These are phyloP conservation scores for Nemania sp. DNA, from an alignment of 2,329 filamentous ascomycete genomes.

Conservation along the genomic window DNA sequence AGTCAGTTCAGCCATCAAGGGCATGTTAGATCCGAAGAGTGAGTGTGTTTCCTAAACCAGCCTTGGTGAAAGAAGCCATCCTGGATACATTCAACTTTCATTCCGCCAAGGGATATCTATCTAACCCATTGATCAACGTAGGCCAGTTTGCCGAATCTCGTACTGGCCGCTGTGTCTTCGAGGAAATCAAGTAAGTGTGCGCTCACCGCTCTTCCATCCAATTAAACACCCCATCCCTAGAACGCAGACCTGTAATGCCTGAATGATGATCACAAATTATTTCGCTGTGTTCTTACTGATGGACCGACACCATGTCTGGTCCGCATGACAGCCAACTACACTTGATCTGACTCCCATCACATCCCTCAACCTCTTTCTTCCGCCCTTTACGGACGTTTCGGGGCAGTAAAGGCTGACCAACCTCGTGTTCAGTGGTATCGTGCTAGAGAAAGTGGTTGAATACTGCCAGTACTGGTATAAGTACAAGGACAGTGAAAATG, in stretches of 20 bases:
- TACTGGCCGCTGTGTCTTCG: constrained; percentile 73
- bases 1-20: constrained; percentile 77
- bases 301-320: constrained; percentile 57
- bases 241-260: constrained; percentile 22
- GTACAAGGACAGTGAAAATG: constrained; percentile 75
- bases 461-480: constrained; percentile 88
- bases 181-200: constrained; percentile 76
- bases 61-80: neutral
- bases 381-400: constrained; percentile 5
- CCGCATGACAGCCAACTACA: constrained; percentile 69
- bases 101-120: constrained; percentile 9
- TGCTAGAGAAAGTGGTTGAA: constrained; percentile 84
- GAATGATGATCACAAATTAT: constrained; percentile 55
- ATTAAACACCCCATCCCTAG: neutral
- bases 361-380: constrained; percentile 28
- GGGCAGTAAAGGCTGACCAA: constrained; percentile 39
- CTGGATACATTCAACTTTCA: neutral
- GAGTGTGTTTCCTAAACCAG: constrained; percentile 45
- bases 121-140: constrained; percentile 49
- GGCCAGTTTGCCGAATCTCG: constrained; percentile 74
- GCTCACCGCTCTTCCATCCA: constrained; percentile 8
- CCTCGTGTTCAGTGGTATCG: constrained; percentile 66
- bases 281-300: constrained; percentile 61
- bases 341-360: constrained; percentile 66
- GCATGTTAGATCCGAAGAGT: constrained; percentile 79